Conservation (phyloP, 331 rosid species). For the Malus hybrid region DNA sequence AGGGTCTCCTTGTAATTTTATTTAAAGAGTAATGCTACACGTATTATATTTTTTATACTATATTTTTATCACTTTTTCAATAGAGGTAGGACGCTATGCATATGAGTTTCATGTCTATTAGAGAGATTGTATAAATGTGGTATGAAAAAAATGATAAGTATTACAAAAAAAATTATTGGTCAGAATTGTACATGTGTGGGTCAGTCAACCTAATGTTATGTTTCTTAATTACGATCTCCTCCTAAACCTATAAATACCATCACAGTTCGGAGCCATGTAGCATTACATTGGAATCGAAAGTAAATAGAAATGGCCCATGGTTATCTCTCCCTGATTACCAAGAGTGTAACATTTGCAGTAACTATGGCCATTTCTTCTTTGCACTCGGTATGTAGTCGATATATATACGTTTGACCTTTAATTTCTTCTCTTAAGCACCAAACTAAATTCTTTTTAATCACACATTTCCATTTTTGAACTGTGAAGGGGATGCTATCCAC, state of each 20-base stretch:
- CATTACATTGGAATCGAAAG: too few relatives aligned
- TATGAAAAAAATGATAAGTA: too few relatives aligned
- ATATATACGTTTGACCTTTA: not conserved
- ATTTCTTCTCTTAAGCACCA: not conserved
- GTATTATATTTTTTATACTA: too few relatives aligned
- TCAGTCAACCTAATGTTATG: too few relatives aligned
- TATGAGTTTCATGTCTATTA: too few relatives aligned
- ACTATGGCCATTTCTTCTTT: not conserved
- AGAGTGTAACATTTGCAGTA: not conserved
- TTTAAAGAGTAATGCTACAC: too few relatives aligned
- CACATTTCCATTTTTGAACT: not conserved
- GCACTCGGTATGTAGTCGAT: not conserved
- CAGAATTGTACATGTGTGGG: not conserved
- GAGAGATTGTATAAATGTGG: too few relatives aligned
- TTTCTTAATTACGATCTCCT: not conserved
- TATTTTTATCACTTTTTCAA: too few relatives aligned
- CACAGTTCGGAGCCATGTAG: not conserved
- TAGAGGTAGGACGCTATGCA: too few relatives aligned
- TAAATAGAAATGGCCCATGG: too few relatives aligned
- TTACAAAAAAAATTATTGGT: not conserved
- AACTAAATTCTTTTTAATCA: not conserved
- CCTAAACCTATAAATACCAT: not conserved
- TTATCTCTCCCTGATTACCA: not conserved
- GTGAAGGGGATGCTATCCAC: conserved; percentile 14
- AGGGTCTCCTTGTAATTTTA: too few relatives aligned